Base-by-base conservation (phyloP, 352 stramenopile genomes). In the Globisporangium paddicum region DNA sequence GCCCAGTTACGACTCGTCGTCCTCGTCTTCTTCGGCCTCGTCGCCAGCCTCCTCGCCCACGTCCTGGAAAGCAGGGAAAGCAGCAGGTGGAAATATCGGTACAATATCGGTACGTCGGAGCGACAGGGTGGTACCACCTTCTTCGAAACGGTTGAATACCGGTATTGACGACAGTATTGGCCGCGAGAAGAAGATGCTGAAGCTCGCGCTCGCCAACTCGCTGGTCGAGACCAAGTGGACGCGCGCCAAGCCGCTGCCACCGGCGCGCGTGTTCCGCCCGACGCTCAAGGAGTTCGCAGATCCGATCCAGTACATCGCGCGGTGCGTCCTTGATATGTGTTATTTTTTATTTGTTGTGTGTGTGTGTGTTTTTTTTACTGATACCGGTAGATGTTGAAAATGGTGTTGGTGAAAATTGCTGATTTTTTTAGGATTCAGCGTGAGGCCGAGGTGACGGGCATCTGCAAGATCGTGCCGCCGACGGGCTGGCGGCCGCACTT, bases 401-500 rank as follows among this genome's bases (percentile, higher is more conserved):
- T n/a, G n/a, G n/a, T n/a, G n/a, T n/a, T n/a, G n/a, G n/a, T n/a
- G n/a, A n/a, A n/a, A n/a, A n/a, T n/a, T n/a, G n/a, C n/a, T n/a
- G n/a, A n/a, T n/a, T n/a, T n/a, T n/a, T n/a, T n/a, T n/a, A n/a
- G 79, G 46, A 89, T 91, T 60, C 78, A 87, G 61, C 64, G 68
- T 18, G 68, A 83, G 37, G 83, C 77, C 0, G 59, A 77, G 26
- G 69, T 64, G 18, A 87, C 77, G 62, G 97, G 96, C n/a, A 98
- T 99, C 53, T 98, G 87, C 71, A 99, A 99, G 73, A 99, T 99
- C 64, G 92, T 99, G 1, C 97, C 97, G 40, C 97, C 97, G 0
- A 63, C 68, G n/a, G 96, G 93, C 13, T 99, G 94, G 94, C 89
- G 89, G 19, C 92, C 90, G 9, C 60, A 72, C 16, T 90, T 86